Base-by-base conservation (phyloP, 1,139 yeast species). In the Chernovozyma aurita region DNA sequence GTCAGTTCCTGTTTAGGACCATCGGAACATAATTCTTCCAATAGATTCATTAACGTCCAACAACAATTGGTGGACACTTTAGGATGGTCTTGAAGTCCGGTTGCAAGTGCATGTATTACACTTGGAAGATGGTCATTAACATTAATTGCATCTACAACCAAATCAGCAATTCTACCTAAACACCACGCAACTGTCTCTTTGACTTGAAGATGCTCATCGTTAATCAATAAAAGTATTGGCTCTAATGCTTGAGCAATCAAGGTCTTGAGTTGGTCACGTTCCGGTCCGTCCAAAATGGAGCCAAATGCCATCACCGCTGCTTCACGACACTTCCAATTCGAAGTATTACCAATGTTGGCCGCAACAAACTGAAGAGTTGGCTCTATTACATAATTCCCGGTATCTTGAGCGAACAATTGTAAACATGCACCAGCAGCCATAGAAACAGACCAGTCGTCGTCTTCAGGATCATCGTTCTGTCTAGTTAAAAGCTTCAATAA, bases 261-360 rank as follows among this genome's bases (percentile, higher is more conserved):
- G 11, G 61, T 62, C 38, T 76, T 76, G 49, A 87, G 70, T 52
- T 83, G 82, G 3, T 74, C 79, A 37, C 78, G 76, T 45, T 87
- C 94, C 18, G 97, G 97, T 15, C 98, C 98, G 49, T 90, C 97
- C 49, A 92, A 71, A 42, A 92, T 87, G 7, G 97, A 88, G 27
- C 98, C 98, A 59, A 92, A 92, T 0, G 98, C 97, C 98, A 92
- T 92, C 6, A 92, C 97, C 1, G 97, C 95, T 18, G 98, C 97
- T 64, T 92, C 98, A 52, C 96, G 81, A 40, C 78, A 66, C 61
- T 95, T 79, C 98, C 98, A 92, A 40, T 52, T 51, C 13, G 54
- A 59, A 12, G 48, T 35, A 46, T 76, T 72, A 8, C 62, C 60
- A 38, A 92, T 74, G 53, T 86, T 85, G 31, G 76, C 71, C 47